Percentiles rank a stretch among this genome's conserved stretches.
Evolutionary conservation across 441 rosid genomes (phyloP).

Genomic region (Viola pubescens): DNA sequence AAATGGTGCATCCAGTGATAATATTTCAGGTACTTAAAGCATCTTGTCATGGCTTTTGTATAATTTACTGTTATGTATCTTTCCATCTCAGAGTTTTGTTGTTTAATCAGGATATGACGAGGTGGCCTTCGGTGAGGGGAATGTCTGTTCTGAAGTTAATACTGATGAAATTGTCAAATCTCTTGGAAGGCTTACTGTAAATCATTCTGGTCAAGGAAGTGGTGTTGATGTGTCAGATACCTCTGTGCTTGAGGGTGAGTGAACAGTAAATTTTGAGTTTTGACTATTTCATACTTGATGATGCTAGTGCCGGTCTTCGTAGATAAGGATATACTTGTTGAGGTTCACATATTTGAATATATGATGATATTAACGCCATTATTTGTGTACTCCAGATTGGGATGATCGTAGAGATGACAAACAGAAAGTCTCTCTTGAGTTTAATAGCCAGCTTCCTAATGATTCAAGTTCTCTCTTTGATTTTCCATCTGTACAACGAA

Average conservation of each 20-base stretch:
- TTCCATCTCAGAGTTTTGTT: not conserved
- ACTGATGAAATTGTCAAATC: slow-evolving; percentile 1
- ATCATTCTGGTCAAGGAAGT: slow-evolving; percentile 1
- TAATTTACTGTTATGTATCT: not conserved
- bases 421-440: slow-evolving; percentile 15
- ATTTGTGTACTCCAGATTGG: slow-evolving; percentile 9
- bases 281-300: not conserved
- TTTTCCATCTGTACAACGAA: slow-evolving; percentile 23
- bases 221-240: slow-evolving; percentile 6
- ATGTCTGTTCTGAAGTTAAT: not conserved
- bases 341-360: not conserved
- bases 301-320: slow-evolving; percentile 17
- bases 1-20: slow-evolving; percentile 32
- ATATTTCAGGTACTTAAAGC: slow-evolving; percentile 27
- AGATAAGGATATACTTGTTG: not conserved
- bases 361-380: not conserved
- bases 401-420: slow-evolving; percentile 3
- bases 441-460: slow-evolving; percentile 22
- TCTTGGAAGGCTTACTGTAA: slow-evolving; percentile 7
- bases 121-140: slow-evolving; percentile 1
- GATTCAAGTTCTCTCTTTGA: slow-evolving; percentile 28
- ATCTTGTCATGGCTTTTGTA: not conserved
- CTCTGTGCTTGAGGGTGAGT: slow-evolving; percentile 9
- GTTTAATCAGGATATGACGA: not conserved
- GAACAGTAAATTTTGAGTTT: not conserved